phyloP scores from a whole-genome alignment of 2,329 filamentous ascomycete genomes.

The Pseudogymnoascus sp. region DNA sequence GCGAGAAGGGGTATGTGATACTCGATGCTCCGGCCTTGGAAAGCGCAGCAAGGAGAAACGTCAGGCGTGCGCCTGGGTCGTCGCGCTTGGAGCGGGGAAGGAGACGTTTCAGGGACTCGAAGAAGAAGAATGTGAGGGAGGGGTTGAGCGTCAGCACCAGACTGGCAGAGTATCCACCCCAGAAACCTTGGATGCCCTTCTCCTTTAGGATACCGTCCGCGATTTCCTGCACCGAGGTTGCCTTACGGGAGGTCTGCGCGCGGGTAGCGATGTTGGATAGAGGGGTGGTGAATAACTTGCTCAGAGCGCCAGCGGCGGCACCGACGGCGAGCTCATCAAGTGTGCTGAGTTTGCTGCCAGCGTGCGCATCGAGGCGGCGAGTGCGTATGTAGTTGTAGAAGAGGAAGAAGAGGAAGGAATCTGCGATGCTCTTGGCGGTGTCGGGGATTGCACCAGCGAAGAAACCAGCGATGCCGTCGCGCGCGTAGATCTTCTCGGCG shows the following conservation, averaged over 20 bases:
- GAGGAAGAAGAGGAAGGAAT: conserved; percentile 81
- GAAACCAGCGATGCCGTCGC: conserved; percentile 63
- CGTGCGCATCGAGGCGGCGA: conserved; percentile 25
- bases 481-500: conserved; percentile 58
- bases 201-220: conserved; percentile 56
- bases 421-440: conserved; percentile 58
- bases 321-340: conserved; percentile 72
- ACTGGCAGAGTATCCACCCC: conserved; percentile 79
- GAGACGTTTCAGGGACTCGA: conserved; percentile 61
- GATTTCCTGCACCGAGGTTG: conserved; percentile 44
- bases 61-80: conserved; percentile 45
- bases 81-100: conserved; percentile 45
- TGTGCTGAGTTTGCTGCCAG: conserved; percentile 21
- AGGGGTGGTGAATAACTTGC: conserved; percentile 70
- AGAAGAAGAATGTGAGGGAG: conserved; percentile 75
- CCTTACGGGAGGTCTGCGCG: conserved; percentile 56
- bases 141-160: conserved; percentile 79
- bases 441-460: conserved; percentile 60
- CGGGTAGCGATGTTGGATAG: conserved; percentile 74
- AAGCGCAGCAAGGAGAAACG: conserved; percentile 62
- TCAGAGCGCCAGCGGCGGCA: conserved; percentile 63
- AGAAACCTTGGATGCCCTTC: conserved; percentile 68
- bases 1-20: conserved; percentile 77
- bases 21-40: conserved; percentile 72
- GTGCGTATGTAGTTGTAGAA: conserved; percentile 55